Base-by-base conservation (phyloP, 2,329 filamentous ascomycete genomes). In the Grosmannia huntii region DNA sequence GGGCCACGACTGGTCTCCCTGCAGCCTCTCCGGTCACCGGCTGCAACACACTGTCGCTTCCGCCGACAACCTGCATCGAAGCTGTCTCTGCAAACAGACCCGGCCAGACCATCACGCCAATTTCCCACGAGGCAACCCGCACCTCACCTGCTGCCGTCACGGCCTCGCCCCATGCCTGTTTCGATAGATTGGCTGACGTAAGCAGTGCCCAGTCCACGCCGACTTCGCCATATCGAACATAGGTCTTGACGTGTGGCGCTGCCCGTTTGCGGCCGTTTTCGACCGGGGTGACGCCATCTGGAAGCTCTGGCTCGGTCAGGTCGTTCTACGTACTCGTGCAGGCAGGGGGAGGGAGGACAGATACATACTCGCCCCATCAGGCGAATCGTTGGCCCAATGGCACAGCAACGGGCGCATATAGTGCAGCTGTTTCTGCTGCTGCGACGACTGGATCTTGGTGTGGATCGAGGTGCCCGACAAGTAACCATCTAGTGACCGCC, bases 171-270 rank as follows among this genome's bases (percentile, higher is more conserved):
- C 90, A 96, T 0, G 90, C 90, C 70, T 95, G 90, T 61, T 85
- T 92, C 1, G 88, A 94, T 2, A 96, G 69, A 64, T 95, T 96
- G n/a, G 90, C 90, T n/a, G 88, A 94, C 0, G 89, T 95, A 2
- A 95, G 69, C 62, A 96, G 76, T 1, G 88, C 89, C 91, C 90
- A 96, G 66, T 94, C 87, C 46, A 95, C 84, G 48, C 71, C 70
- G 21, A 72, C 66, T n/a, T 68, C 63, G 57, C 73, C 71, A 63
- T 58, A 62, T 5, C 87, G 82, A 51, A 91, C 83, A 66, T 94
- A 96, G 0, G 90, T 95, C 69, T 96, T 96, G 68, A 95, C 87
- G 64, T 96, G 90, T 0, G 90, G 90, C 0, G 89, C 89, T 21
- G 89, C 90, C 33, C 82, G 77, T 53, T 81, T 75, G 57, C 87